Evolutionary conservation across 2,329 filamentous ascomycete species (phyloP).

Genomic region (Colletotrichum lentis): DNA sequence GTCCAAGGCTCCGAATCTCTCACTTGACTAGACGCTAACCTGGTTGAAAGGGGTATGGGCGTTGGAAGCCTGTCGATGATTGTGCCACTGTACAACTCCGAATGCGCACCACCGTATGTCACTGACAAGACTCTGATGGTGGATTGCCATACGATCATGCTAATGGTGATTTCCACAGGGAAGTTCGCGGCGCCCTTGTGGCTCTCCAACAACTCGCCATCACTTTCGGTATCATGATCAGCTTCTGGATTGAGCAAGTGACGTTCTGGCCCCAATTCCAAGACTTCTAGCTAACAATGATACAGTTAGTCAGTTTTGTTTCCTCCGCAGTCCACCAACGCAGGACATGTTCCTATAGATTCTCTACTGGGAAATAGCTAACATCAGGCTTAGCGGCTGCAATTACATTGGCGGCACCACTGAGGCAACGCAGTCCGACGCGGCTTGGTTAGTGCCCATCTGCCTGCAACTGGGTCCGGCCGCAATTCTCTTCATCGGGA

Average conservation of each 20-base stretch:
- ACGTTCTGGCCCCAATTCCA: background rate
- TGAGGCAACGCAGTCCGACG: conserved; percentile 63
- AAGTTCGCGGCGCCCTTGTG: conserved; percentile 54
- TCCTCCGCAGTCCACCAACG: background rate
- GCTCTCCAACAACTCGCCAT: conserved; percentile 63
- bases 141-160: background rate
- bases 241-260: conserved; percentile 68
- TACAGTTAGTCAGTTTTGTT: background rate
- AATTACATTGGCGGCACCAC: conserved; percentile 69
- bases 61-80: conserved; percentile 75
- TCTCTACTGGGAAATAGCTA: conserved; percentile 31
- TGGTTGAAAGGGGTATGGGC: conserved; percentile 63
- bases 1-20: conserved; percentile 27
- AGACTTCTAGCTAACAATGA: conserved; percentile 19
- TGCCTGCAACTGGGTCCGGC: conserved; percentile 76
- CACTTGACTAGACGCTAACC: background rate
- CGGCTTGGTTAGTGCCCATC: conserved; percentile 78
- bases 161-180: conserved; percentile 39
- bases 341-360: conserved; percentile 32
- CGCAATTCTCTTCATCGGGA: conserved; percentile 71
- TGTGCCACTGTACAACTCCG: conserved; percentile 63
- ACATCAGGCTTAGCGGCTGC: conserved; percentile 56
- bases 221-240: conserved; percentile 70
- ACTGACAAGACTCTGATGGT: background rate
- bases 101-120: conserved; percentile 54